Evolutionary conservation across 371 early-diverging fungal genomes (phyloP), one percentile per base, ranked within the genome.

Genomic region (Mucor indicus): DNA sequence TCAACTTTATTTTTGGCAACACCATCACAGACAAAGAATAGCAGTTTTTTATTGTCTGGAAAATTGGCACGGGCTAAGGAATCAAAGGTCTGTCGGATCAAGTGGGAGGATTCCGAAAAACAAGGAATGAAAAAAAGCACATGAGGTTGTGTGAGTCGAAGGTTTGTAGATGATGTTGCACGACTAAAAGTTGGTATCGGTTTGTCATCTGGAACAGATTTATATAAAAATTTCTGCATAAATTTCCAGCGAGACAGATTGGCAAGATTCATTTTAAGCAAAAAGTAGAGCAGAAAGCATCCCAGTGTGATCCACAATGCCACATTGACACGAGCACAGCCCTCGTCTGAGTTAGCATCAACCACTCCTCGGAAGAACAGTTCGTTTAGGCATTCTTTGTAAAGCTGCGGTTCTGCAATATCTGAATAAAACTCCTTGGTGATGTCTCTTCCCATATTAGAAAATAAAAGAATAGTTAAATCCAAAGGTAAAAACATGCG

Each of bases 21-120:
- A 4, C 76, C 76, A 45, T 77, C 77, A 23, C 73, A 72, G 10
- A 77, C 73, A 54, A 81, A 78, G 16, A 76, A 35, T 8, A 81
- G 51, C 11, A 81, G 31, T 35, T 71, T 79, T 15, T 57, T 57
- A 11, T 45, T 53, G 35, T 77, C 77, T 9, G 75, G 72, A 46
- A 76, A 68, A 35, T 57, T 64, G 2, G 72, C 56, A 3, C 72
- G 35, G 4, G 70, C 80, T 15, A 81, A 57, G 0, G 79, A 67
- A 38, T 77, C 75, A 4, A 81, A 45, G 2, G 79, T 75, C 17
- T 72, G 64, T 19, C 59, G 62, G 38, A 79, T 42, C 1, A 51
- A 62, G 3, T 67, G 63, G 15, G 67, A 39, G 6, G 67, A 41
- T 45, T 75, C 76, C 2, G 72, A 50, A 38, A 59, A 70, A 33